A percentile compares a stretch with the other conserved stretches of the same genome.
phyloP scores from a whole-genome alignment of 2,329 filamentous ascomycete genomes.

The Talaromyces albobiverticillius region DNA sequence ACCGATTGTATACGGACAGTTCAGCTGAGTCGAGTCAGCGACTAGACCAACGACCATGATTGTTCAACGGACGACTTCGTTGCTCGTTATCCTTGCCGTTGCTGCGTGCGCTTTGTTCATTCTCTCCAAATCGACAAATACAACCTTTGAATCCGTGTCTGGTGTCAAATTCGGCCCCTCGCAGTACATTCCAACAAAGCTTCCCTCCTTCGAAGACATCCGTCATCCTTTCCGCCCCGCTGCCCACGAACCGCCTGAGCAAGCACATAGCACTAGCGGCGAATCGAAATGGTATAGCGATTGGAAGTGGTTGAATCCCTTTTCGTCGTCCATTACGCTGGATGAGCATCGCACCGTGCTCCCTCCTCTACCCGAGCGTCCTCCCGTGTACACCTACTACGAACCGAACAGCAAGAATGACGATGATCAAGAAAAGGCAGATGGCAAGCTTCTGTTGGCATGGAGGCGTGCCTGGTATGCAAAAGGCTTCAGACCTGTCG shows the following conservation, averaged over 20 bases:
- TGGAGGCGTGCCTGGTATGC: slow-evolving; percentile 97
- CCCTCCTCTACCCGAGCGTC: slow-evolving; percentile 68
- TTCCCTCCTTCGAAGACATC: slow-evolving; percentile 53
- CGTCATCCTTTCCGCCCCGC: slow-evolving; percentile 63
- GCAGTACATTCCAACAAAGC: slow-evolving; percentile 34
- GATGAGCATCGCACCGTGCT: slow-evolving; percentile 82
- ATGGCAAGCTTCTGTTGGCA: slow-evolving; percentile 74
- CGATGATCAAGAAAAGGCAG: slow-evolving; percentile 64
- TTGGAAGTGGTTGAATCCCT: slow-evolving; percentile 87
- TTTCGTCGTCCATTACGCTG: slow-evolving; percentile 74
- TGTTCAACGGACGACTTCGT: slow-evolving; percentile 38
- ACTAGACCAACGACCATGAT: slow-evolving; percentile 28
- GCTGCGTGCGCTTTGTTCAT: slow-evolving; percentile 43
- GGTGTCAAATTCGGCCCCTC: slow-evolving; percentile 23
- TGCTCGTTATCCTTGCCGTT: slow-evolving; percentile 43
- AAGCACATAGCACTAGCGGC: slow-evolving; percentile 74
- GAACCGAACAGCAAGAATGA: slow-evolving; percentile 65
- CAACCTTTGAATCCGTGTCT: slow-evolving; percentile 20
- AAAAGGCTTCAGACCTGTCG: slow-evolving; percentile 81
- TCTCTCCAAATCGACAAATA: slow-evolving; percentile 40
- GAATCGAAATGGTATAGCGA: slow-evolving; percentile 82
- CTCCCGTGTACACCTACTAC: slow-evolving; percentile 87
- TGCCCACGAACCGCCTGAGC: slow-evolving; percentile 68
- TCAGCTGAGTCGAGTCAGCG: background rate
- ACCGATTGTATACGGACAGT: too few species aligned